phyloP scores from a whole-genome alignment of 768 basidiomycete species.

The Roridomyces roridus region DNA sequence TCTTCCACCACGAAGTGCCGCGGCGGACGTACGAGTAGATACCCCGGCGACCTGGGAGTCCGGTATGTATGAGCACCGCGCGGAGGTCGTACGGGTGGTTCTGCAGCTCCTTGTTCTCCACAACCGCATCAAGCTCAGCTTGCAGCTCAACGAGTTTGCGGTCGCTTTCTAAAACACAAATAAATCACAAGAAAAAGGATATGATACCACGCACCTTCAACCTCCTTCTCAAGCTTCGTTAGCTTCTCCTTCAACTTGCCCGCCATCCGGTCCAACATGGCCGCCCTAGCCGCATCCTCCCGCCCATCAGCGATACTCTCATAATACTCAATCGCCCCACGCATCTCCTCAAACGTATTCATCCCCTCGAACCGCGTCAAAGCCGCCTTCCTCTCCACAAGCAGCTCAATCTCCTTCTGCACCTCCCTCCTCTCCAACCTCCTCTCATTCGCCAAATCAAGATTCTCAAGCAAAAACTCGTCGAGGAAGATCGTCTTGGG shows the following conservation, averaged over 20 bases:
- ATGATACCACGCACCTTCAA: conserved; percentile 51
- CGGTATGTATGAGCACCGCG: conserved; percentile 78
- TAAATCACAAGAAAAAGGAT: no score
- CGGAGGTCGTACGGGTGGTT: conserved; percentile 80
- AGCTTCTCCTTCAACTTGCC: conserved; percentile 60
- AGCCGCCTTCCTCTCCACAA: conserved; percentile 51
- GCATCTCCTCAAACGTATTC: conserved; percentile 68
- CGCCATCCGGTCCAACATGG: conserved; percentile 48
- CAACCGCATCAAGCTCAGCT: conserved; percentile 49
- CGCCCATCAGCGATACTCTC: conserved; percentile 63
- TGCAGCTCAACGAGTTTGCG: conserved; percentile 51
- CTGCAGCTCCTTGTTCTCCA: conserved; percentile 71
- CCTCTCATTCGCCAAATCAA: conserved; percentile 49
- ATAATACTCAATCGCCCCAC: conserved; percentile 71
- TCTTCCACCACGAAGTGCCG: conserved; percentile 81
- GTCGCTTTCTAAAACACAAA: conserved; percentile 71
- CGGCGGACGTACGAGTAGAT: conserved; percentile 78
- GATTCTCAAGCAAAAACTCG: conserved; percentile 68
- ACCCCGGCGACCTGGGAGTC: conserved; percentile 77
- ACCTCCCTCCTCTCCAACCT: conserved; percentile 44
- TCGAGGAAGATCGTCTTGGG: conserved; percentile 76
- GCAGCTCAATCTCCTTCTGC: conserved; percentile 50
- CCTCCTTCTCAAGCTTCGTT: conserved; percentile 54
- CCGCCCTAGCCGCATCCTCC: conserved; percentile 49
- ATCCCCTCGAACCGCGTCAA: conserved; percentile 65